Evolutionary conservation across 306 rosid species (phyloP).

Genomic region (Cucumis melo): DNA sequence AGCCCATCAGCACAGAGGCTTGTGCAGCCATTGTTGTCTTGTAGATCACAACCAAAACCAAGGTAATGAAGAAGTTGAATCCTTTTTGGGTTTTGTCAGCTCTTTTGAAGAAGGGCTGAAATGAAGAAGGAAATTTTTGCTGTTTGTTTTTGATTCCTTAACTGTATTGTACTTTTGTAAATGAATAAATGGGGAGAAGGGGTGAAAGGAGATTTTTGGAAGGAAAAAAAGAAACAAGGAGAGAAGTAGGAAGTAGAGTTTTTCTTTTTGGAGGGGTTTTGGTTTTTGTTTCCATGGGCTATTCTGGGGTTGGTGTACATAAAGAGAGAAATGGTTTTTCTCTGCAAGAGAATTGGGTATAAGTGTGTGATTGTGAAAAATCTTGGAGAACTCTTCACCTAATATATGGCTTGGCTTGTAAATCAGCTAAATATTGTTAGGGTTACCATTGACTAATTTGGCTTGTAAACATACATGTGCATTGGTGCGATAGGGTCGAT

Average conservation of each 20-base stretch:
- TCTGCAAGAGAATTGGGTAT: conserved; percentile 48
- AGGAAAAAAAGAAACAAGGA: conserved; percentile 17
- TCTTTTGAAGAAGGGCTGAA: conserved; percentile 17
- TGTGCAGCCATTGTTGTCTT: conserved; percentile 54
- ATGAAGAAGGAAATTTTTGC: conserved; percentile 24
- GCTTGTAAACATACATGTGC: neutral
- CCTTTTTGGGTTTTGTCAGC: conserved; percentile 17
- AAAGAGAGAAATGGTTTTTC: conserved; percentile 39
- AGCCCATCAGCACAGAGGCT: conserved; percentile 83
- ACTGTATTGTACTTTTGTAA: conserved; percentile 43
- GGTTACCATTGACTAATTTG: neutral
- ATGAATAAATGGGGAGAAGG: conserved; percentile 46
- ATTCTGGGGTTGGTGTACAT: conserved; percentile 66
- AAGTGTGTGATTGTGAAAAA: conserved; percentile 18
- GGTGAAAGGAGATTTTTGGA: conserved; percentile 37
- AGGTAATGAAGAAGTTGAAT: conserved; percentile 40
- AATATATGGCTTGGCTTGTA: conserved; percentile 21
- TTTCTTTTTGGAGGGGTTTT: neutral
- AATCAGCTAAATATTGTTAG: neutral
- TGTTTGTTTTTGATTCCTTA: conserved; percentile 36
- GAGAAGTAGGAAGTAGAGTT: conserved; percentile 36
- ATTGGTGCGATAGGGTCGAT: too few relatives aligned
- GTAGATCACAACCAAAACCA: conserved; percentile 61
- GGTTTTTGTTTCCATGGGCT: conserved; percentile 12
- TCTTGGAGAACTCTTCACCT: conserved; percentile 37